Conservation (phyloP, 768 basidiomycete species). For the Boletus pseudo-olivaceus region DNA sequence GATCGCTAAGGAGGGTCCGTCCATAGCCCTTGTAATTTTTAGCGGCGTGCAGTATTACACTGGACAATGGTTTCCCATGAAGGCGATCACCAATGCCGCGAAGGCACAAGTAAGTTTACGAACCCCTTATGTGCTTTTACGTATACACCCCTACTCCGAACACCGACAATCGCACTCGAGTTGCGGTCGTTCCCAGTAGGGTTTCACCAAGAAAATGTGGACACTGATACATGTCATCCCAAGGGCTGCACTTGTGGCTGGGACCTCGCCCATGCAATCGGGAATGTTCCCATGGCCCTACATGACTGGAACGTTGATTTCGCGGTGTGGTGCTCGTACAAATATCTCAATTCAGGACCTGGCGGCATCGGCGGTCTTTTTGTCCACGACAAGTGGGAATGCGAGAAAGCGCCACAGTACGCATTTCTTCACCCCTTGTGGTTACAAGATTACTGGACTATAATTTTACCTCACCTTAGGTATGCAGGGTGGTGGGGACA, state of each 20-base stretch:
- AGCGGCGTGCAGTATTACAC: constrained; percentile 97
- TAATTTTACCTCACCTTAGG: constrained; percentile 40
- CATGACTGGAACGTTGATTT: constrained; percentile 97
- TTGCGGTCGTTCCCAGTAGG: constrained; percentile 7
- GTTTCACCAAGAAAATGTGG: constrained; percentile 7
- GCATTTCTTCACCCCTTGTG: constrained; percentile 21
- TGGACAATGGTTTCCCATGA: constrained; percentile 90
- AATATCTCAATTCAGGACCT: constrained; percentile 94
- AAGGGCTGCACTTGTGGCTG: constrained; percentile 94
- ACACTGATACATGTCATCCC: constrained; percentile 12
- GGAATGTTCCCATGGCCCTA: constrained; percentile 85
- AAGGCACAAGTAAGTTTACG: constrained; percentile 65
- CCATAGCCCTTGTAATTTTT: constrained; percentile 88
- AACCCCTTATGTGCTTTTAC: constrained; percentile 23
- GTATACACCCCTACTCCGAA: constrained; percentile 15
- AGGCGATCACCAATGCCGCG: constrained; percentile 77
- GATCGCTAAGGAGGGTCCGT: constrained; percentile 67
- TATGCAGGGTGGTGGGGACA: constrained; percentile 99
- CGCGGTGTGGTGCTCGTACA: constrained; percentile 99
- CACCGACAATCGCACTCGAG: constrained; percentile 5
- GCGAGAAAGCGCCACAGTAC: constrained; percentile 59
- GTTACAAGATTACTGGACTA: constrained; percentile 2
- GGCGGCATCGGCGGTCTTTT: constrained; percentile 97
- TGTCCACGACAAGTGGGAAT: constrained; percentile 80
- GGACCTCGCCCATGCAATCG: constrained; percentile 94